Base-by-base conservation (phyloP, 2,329 filamentous ascomycete species). In the Biscogniauxia sp. region DNA sequence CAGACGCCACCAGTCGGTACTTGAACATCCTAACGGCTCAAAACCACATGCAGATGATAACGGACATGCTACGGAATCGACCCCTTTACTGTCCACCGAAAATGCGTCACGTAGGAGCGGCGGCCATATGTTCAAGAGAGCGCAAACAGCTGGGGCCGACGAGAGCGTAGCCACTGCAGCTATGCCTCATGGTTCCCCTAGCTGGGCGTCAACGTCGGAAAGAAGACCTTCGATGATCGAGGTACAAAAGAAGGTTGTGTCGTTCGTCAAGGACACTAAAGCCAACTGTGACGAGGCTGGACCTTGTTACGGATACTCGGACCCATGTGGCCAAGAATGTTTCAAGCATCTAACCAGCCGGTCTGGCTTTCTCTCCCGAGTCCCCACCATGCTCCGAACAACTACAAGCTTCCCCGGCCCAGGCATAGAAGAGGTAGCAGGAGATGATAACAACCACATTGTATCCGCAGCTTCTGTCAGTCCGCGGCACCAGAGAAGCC, bases 261-360 rank as follows among this genome's bases (percentile, higher is more conserved):
- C 86, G 52, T 88, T 89, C 71, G 83, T 89, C 62, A 85, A 83
- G 70, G 86, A 89, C 67, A 86, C 82, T 20, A 88, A 88, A 70
- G 69, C 79, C 37, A 84, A 87, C 67, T 89, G 86, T 66, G 85
- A 88, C 62, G 82, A 85, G 65, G 73, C 74, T 19, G 86, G 85
- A 0, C 82, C 83, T 1, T 89, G 86, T 69, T 88, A 79, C 66
- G 87, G 87, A 59, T 89, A 86, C 70, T 80, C 84, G 1, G 87
- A 89, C 66, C 86, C 85, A 0, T 89, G 86, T 63, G 86, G 85
- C 1, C 84, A 88, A 69, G 85, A 86, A 69, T 88, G 86, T 72
- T 87, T 85, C 73, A 88, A 86, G 65, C 84, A 87, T 62, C 51
- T 87, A 2, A 75, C 69, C 65, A 75, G 71, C 28, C 78, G 80